Evolutionary conservation across 2,329 filamentous ascomycete species (phyloP).

Genomic region (Xylaria sp.): DNA sequence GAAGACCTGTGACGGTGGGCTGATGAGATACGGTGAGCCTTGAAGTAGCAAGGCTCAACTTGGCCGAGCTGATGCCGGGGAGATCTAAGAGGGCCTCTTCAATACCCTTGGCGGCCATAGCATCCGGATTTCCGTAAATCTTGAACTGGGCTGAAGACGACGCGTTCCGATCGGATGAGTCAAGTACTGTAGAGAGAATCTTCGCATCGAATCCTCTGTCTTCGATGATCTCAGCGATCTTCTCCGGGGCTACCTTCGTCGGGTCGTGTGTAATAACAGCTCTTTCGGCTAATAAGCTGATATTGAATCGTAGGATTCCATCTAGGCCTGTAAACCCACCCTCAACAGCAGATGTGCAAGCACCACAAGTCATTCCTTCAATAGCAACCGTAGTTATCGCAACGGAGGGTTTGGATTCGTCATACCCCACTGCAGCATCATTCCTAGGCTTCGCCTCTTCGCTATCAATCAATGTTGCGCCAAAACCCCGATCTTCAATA

Average conservation of each 20-base stretch:
- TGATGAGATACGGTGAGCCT: constrained; percentile 80
- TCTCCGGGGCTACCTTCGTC: constrained; percentile 73
- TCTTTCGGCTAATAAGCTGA: constrained; percentile 91
- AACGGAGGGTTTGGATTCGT: constrained; percentile 55
- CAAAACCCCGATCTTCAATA: constrained; percentile 81
- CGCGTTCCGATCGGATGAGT: constrained; percentile 64
- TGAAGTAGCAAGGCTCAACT: constrained; percentile 77
- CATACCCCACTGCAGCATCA: constrained; percentile 47
- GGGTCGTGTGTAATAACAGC: constrained; percentile 89
- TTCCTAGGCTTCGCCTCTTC: constrained; percentile 58
- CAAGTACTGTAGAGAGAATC: constrained; percentile 79
- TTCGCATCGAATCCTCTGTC: constrained; percentile 89
- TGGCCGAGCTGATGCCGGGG: constrained; percentile 78
- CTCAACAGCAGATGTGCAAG: constrained; percentile 93
- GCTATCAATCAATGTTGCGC: constrained; percentile 80
- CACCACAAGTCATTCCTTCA: constrained; percentile 97
- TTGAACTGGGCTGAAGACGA: constrained; percentile 79
- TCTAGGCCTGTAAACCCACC: constrained; percentile 80
- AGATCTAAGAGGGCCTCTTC: constrained; percentile 74
- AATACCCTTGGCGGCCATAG: constrained; percentile 75
- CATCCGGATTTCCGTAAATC: constrained; percentile 81
- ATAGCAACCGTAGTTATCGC: constrained; percentile 87
- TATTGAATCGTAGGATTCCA: constrained; percentile 89
- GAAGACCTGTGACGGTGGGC: constrained; percentile 77
- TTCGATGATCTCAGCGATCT: constrained; percentile 86